These are phyloP conservation scores for Scleroderma bovista DNA, from an alignment of 768 basidiomycete species.

Conservation along the genomic window DNA sequence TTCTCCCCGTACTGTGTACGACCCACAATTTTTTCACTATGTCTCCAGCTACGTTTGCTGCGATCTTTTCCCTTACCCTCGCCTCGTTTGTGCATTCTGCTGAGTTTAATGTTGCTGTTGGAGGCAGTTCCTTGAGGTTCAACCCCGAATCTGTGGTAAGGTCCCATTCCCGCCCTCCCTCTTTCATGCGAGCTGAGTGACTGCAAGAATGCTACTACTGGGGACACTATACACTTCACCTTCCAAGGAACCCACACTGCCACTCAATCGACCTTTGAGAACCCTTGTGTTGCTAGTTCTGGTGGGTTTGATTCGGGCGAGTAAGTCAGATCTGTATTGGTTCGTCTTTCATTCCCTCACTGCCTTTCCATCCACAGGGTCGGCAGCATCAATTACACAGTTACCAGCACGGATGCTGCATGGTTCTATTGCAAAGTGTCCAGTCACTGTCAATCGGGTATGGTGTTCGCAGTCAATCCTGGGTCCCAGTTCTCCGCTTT, in stretches of 20 bases:
- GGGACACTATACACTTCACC: slow-evolving; percentile 44
- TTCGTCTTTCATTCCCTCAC: background rate
- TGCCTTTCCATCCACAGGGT: slow-evolving; percentile 33
- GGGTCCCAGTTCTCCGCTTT: slow-evolving; percentile 49
- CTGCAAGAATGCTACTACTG: slow-evolving; percentile 37
- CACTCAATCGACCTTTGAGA: slow-evolving; percentile 49
- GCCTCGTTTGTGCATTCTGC: background rate
- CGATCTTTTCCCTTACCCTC: slow-evolving; percentile 1
- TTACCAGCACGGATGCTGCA: slow-evolving; percentile 40
- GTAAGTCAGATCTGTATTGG: slow-evolving; percentile 30
- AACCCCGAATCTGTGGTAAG: slow-evolving; percentile 20
- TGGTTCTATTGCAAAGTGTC: slow-evolving; percentile 59
- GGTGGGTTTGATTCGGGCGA: slow-evolving; percentile 57
- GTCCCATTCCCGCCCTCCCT: background rate
- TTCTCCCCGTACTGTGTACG: too few species aligned
- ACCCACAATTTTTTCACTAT: too few species aligned
- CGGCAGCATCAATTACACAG: slow-evolving; percentile 43
- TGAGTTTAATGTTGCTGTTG: slow-evolving; percentile 11
- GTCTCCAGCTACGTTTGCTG: background rate
- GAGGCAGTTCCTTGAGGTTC: slow-evolving; percentile 9
- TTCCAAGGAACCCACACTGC: slow-evolving; percentile 60
- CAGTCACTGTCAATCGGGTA: slow-evolving; percentile 52
- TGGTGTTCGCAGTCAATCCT: slow-evolving; percentile 66
- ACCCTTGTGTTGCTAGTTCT: slow-evolving; percentile 37
- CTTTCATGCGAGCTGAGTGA: background rate